Evolutionary conservation across 352 stramenopile species (phyloP), one percentile per base, ranked within the genome.

Genomic region (Globisporangium splendens): DNA sequence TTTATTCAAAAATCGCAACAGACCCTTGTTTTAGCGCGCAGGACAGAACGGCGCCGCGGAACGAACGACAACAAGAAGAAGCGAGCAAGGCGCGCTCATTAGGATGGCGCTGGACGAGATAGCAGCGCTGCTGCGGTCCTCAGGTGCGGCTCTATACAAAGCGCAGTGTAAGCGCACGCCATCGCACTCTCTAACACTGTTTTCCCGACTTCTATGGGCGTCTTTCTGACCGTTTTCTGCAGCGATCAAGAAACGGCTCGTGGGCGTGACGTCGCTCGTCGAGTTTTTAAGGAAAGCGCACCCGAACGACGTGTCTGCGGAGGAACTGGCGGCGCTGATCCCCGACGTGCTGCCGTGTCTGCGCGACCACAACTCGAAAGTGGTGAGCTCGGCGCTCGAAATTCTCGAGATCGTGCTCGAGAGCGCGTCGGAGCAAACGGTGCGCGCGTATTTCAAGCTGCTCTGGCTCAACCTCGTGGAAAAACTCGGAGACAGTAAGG

Each of bases 211-310:
- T 31, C 24, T 31, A 5, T 31, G 24, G 24, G 24, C 24, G 24
- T 42, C 8, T 21, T 31, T 58, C 8, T 44, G 7, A 7, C 10
- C 11, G 21, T 59, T 8, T 15, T 14, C 20, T 11, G 22, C 33
- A 95, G 85, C 86, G 57, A 91, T 86, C 59, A 95, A 95, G 65
- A 91, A 88, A 71, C 81, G 86, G 24, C 71, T 93, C 20, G 68
- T 73, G 43, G 86, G 86, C 42, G 70, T 93, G 41, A 83, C 70
- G 8, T 66, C 68, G 13, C 66, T 93, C 21, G 68, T 86, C 43
- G 68, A 83, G 33, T 53, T 74, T 35, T 68, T 91, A 10, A 67
- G 63, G 1, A 31, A 31, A 31, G 48, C 54, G 1, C 50, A 78
- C 18, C 54, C 68, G 0, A 68, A 42, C 20, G 41, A 69, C 3